phyloP scores from a whole-genome alignment of 2,329 filamentous ascomycete genomes.

The Aspergillus sp. region DNA sequence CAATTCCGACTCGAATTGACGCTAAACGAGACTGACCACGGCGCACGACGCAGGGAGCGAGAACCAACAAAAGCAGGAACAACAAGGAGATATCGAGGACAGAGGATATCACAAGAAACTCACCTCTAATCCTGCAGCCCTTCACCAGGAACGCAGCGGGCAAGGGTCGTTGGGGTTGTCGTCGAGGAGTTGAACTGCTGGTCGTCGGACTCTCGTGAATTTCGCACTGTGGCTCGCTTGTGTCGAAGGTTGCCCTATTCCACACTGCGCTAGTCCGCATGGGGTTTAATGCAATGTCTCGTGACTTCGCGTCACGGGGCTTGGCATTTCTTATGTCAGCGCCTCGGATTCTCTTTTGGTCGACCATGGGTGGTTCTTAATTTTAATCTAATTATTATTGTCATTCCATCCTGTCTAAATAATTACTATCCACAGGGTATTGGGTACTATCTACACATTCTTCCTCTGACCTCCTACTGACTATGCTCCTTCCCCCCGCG shows the following conservation, averaged over 20 bases:
- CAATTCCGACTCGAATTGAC: neutral
- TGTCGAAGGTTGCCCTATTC: conserved; percentile 41
- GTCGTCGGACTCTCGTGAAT: conserved; percentile 42
- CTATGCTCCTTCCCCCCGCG: conserved; percentile 32
- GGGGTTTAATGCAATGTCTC: conserved; percentile 23
- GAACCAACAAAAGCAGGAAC: conserved; percentile 29
- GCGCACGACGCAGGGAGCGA: conserved; percentile 8
- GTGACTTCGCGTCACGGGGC: conserved; percentile 19
- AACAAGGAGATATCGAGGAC: conserved; percentile 13
- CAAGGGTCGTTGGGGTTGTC: conserved; percentile 41
- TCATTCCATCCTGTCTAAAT: neutral
- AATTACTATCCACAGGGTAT: too few relatives aligned
- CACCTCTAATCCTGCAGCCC: conserved; percentile 47
- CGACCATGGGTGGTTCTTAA: too few relatives aligned
- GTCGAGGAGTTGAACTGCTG: conserved; percentile 39
- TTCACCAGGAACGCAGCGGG: conserved; percentile 46
- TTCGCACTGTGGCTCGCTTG: conserved; percentile 48
- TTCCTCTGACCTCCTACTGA: conserved; percentile 13
- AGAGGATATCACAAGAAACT: conserved; percentile 26
- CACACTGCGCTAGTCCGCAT: conserved; percentile 30
- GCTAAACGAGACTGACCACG: conserved; percentile 10
- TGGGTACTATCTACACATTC: neutral
- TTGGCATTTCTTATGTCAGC: conserved; percentile 1
- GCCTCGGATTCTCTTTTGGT: too few relatives aligned
- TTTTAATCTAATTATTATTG: conserved; percentile 2